Evolutionary conservation across 768 basidiomycete genomes (phyloP).

Genomic region (Pisolithus microcarpus): DNA sequence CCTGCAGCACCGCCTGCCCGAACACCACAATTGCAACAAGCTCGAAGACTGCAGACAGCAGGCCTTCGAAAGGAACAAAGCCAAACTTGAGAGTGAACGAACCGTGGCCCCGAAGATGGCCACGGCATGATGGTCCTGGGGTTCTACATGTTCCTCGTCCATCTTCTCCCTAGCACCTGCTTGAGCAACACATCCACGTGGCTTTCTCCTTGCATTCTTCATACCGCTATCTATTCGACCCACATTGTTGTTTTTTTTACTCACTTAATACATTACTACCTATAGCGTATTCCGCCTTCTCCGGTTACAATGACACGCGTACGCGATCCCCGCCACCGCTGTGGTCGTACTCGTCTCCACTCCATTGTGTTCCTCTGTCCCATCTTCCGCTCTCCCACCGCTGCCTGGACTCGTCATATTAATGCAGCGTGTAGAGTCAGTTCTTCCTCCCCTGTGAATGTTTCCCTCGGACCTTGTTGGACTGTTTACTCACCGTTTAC

Average conservation of each 20-base stretch:
- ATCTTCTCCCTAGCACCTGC: background rate
- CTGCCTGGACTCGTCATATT: background rate
- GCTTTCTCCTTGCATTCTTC: background rate
- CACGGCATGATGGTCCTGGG: conserved; percentile 42
- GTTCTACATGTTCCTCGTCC: conserved; percentile 8
- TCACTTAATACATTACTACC: conserved; percentile 17
- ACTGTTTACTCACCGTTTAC: background rate
- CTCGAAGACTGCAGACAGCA: conserved; percentile 80
- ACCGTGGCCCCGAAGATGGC: conserved; percentile 85
- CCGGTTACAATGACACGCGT: conserved; percentile 9
- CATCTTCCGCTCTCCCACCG: background rate
- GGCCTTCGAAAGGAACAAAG: conserved; percentile 85
- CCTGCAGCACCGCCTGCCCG: conserved; percentile 76
- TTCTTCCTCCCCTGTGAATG: background rate
- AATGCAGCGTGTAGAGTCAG: background rate
- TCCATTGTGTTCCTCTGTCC: background rate
- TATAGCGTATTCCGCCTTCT: conserved; percentile 15
- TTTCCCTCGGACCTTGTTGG: background rate
- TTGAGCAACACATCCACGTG: background rate
- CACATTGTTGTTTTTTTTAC: conserved; percentile 14
- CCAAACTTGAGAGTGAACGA: conserved; percentile 79
- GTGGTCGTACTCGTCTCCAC: background rate
- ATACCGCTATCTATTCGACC: conserved; percentile 10
- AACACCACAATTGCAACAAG: conserved; percentile 80
- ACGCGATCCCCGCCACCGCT: background rate